These are phyloP conservation scores for Xylaria sp. DNA, from an alignment of 2,329 filamentous ascomycete species.

Conservation along the genomic window DNA sequence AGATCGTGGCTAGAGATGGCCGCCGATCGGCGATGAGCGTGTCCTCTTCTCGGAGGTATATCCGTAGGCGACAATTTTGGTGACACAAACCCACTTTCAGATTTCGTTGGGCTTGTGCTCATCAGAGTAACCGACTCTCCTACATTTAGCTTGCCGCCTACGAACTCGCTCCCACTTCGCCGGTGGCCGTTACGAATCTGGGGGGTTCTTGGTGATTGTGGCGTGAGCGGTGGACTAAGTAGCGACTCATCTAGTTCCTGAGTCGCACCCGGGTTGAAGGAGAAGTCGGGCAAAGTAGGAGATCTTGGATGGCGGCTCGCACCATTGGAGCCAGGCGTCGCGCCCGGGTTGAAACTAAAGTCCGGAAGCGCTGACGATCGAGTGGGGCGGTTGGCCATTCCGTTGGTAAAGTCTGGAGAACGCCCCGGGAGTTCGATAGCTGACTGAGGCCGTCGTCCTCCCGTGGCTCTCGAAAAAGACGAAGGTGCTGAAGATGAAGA, in stretches of 20 bases:
- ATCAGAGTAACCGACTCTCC: conserved; percentile 62
- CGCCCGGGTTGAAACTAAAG: conserved; percentile 41
- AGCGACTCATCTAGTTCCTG: conserved; percentile 37
- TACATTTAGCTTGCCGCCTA: conserved; percentile 70
- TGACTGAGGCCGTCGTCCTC: conserved; percentile 56
- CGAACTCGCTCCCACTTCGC: conserved; percentile 83
- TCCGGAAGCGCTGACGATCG: conserved; percentile 36
- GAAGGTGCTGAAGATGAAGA: conserved; percentile 52
- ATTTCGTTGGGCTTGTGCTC: conserved; percentile 71
- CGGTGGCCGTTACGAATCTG: conserved; percentile 73
- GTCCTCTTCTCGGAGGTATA: conserved; percentile 63
- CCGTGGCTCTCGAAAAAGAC: conserved; percentile 51
- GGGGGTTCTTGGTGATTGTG: conserved; percentile 50
- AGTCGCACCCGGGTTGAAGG: conserved; percentile 55
- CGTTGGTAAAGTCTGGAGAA: conserved; percentile 25
- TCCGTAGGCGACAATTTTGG: conserved; percentile 56
- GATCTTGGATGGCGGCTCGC: conserved; percentile 40
- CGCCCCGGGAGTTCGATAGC: conserved; percentile 46
- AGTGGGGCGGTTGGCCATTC: conserved; percentile 13
- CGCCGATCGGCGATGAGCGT: conserved; percentile 79
- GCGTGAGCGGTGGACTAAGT: conserved; percentile 60
- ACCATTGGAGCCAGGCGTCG: conserved; percentile 32
- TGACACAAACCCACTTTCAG: conserved; percentile 59
- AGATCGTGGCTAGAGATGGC: conserved; percentile 86
- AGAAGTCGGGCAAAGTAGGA: conserved; percentile 55